Percentiles rank a stretch among this genome's conserved stretches.
Evolutionary conservation across 2,329 filamentous ascomycete genomes (phyloP).

Genomic region (Colletotrichum aenigma): DNA sequence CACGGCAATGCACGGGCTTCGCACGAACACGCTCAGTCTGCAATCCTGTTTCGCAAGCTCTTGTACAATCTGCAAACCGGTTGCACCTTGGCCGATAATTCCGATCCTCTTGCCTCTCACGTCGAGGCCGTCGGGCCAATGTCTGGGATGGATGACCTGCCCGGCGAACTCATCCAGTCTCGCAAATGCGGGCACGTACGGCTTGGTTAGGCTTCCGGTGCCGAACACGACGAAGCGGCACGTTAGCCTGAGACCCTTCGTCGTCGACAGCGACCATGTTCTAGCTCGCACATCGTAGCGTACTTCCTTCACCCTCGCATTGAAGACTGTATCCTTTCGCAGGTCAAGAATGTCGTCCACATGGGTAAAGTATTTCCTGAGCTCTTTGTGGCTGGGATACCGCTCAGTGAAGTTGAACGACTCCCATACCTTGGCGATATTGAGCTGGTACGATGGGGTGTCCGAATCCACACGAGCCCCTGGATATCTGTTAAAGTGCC

Average conservation of each 20-base stretch:
- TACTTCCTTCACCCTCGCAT: slow-evolving; percentile 44
- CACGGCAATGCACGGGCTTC: slow-evolving; percentile 61
- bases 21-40: slow-evolving; percentile 52
- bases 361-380: slow-evolving; percentile 49
- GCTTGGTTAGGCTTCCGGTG: slow-evolving; percentile 49
- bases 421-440: slow-evolving; percentile 39
- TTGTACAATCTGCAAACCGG: background rate
- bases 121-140: slow-evolving; percentile 24
- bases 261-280: slow-evolving; percentile 48
- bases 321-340: slow-evolving; percentile 47
- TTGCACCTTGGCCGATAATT: background rate
- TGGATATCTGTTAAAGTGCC: slow-evolving; percentile 34
- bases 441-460: slow-evolving; percentile 37
- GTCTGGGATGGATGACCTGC: slow-evolving; percentile 29
- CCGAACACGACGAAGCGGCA: slow-evolving; percentile 48
- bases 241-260: slow-evolving; percentile 38
- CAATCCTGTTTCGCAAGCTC: slow-evolving; percentile 33
- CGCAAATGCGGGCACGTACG: slow-evolving; percentile 36
- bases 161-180: slow-evolving; percentile 36
- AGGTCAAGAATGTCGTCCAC: slow-evolving; percentile 46
- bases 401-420: slow-evolving; percentile 47
- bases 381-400: slow-evolving; percentile 41
- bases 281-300: slow-evolving; percentile 37
- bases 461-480: slow-evolving; percentile 43
- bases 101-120: background rate